phyloP scores from a whole-genome alignment of 306 rosid genomes.

The Prosopis cineraria region DNA sequence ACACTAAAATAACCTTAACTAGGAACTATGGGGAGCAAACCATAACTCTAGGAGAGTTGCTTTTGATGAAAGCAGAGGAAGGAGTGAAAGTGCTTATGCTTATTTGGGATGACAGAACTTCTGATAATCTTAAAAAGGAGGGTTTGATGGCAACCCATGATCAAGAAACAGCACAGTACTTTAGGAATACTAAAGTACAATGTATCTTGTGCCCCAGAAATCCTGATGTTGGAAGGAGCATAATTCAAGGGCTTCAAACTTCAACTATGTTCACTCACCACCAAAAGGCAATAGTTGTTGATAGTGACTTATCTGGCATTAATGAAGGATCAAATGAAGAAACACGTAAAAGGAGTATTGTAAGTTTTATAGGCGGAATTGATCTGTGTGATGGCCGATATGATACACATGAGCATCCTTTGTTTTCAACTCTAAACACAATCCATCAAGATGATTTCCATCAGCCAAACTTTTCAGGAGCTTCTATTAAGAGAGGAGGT shows the following conservation, averaged over 20 bases:
- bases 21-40: conserved; percentile 41
- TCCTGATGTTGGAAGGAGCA: conserved; percentile 64
- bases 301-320: conserved; percentile 33
- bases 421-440: conserved; percentile 59
- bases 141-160: conserved; percentile 88
- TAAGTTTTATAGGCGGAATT: conserved; percentile 80
- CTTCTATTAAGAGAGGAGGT: conserved; percentile 80
- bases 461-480: conserved; percentile 73
- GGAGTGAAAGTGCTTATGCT: conserved; percentile 73
- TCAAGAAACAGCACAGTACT: conserved; percentile 57
- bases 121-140: conserved; percentile 44
- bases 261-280: conserved; percentile 83
- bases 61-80: conserved; percentile 65
- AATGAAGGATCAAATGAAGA: conserved; percentile 19
- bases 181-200: conserved; percentile 55
- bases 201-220: conserved; percentile 74
- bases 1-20: conserved; percentile 53
- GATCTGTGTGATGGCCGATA: conserved; percentile 93
- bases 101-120: conserved; percentile 82
- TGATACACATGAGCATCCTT: conserved; percentile 65
- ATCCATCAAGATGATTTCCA: conserved; percentile 68
- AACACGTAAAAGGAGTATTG: conserved; percentile 43
- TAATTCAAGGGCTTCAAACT: conserved; percentile 55
- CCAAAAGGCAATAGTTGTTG: conserved; percentile 71
- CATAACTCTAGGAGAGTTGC: conserved; percentile 62